These are phyloP conservation scores for Clonostachys rhizophaga DNA, from an alignment of 2,329 filamentous ascomycete genomes.

Conservation along the genomic window DNA sequence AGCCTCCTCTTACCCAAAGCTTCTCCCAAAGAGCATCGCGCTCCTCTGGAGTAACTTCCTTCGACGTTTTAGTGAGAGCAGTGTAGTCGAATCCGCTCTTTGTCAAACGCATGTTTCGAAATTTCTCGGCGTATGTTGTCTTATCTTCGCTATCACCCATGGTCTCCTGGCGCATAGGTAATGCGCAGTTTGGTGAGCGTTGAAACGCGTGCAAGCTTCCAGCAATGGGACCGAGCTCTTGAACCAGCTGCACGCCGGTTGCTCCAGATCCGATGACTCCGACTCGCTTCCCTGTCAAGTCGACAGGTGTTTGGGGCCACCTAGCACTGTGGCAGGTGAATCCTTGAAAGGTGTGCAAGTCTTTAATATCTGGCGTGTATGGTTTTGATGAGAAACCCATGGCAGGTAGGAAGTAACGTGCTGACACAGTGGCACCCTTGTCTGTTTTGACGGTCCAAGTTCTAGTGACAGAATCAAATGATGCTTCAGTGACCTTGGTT, in stretches of 20 bases:
- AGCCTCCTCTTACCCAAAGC: too few species aligned
- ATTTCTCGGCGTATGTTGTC: not conserved
- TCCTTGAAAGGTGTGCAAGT: slow-evolving; percentile 9
- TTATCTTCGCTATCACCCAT: slow-evolving; percentile 16
- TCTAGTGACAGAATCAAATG: slow-evolving; percentile 21
- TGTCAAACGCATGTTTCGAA: slow-evolving; percentile 16
- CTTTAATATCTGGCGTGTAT: slow-evolving; percentile 24
- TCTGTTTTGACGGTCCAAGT: slow-evolving; percentile 31
- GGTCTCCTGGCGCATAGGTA: slow-evolving; percentile 48
- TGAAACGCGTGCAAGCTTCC: not conserved
- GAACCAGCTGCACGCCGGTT: slow-evolving; percentile 47
- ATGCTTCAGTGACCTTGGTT: slow-evolving; percentile 25
- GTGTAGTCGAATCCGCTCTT: not conserved
- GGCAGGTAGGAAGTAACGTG: slow-evolving; percentile 28
- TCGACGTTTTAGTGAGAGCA: not conserved
- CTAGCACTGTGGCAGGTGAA: not conserved
- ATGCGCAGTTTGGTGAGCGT: slow-evolving; percentile 40
- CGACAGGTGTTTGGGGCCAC: slow-evolving; percentile 4
- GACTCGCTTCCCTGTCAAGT: slow-evolving; percentile 43
- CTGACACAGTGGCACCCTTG: slow-evolving; percentile 19
- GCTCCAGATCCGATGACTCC: slow-evolving; percentile 52
- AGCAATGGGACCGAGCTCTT: slow-evolving; percentile 12
- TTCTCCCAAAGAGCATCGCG: too few species aligned
- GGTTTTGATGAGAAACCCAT: slow-evolving; percentile 33
- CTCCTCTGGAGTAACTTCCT: too few species aligned